Evolutionary conservation across 345 rosid genomes (phyloP).

Genomic region (Melastoma malabathricum): DNA sequence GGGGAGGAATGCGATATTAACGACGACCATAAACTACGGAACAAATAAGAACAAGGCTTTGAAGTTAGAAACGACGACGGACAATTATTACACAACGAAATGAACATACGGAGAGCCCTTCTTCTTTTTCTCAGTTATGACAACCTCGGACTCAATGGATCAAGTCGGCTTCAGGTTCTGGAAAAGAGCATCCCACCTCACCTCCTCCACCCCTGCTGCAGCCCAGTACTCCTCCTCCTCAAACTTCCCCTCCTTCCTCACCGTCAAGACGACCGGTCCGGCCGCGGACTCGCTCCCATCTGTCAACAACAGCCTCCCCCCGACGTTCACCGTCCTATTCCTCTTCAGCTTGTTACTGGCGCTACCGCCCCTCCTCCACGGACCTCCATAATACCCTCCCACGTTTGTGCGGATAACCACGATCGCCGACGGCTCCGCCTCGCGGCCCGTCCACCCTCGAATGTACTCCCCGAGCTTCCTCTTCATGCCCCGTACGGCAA

Average conservation of each 20-base stretch:
- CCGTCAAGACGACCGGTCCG: conserved; percentile 27
- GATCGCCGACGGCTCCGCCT: conserved; percentile 33
- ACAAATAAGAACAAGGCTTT: not conserved
- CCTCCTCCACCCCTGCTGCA: conserved; percentile 29
- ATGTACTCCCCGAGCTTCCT: conserved; percentile 31
- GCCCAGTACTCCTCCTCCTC: conserved; percentile 30
- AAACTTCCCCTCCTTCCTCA: conserved; percentile 21
- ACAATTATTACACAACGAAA: too few species aligned
- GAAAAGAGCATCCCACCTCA: conserved; percentile 93
- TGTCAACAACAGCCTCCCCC: conserved; percentile 36
- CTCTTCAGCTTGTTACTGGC: conserved; percentile 43
- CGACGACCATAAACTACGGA: too few species aligned
- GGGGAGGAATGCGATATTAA: not conserved
- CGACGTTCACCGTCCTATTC: conserved; percentile 32
- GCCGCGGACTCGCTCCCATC: conserved; percentile 23
- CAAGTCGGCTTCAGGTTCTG: conserved; percentile 82
- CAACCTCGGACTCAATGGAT: conserved; percentile 6
- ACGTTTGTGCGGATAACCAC: conserved; percentile 18
- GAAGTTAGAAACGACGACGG: not conserved
- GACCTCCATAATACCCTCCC: conserved; percentile 15
- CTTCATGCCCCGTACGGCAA: conserved; percentile 48
- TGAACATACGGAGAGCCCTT: too few species aligned
- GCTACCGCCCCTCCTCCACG: conserved; percentile 13
- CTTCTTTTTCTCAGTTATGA: not conserved
- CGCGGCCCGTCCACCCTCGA: conserved; percentile 27